Evolutionary conservation across 192 early-diverging fungal species (phyloP).

Genomic region (Endogone sp.): DNA sequence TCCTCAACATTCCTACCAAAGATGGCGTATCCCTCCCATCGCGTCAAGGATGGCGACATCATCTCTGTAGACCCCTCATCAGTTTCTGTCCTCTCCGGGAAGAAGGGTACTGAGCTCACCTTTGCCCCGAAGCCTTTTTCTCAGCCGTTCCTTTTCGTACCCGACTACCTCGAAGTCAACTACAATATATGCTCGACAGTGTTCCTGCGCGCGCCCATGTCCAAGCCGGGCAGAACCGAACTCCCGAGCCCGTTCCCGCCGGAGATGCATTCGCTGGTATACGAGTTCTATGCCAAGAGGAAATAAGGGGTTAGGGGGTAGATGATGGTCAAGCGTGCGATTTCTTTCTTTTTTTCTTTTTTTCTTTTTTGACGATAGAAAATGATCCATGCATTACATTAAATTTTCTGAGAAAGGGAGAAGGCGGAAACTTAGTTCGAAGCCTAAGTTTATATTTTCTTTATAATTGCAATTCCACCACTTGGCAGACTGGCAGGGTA

Average conservation of each 20-base stretch:
- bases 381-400: too few species aligned
- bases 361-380: too few species aligned
- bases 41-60: slow-evolving; percentile 83
- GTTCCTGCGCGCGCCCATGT: slow-evolving; percentile 85
- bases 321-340: too few species aligned
- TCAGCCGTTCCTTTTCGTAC: slow-evolving; percentile 94
- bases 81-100: slow-evolving; percentile 59
- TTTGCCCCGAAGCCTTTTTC: slow-evolving; percentile 71
- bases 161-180: slow-evolving; percentile 96
- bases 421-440: too few species aligned
- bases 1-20: too few species aligned
- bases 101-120: slow-evolving; percentile 46
- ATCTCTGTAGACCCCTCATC: slow-evolving; percentile 75
- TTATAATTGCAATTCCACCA: too few species aligned
- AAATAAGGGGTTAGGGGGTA: background rate
- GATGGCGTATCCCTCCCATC: slow-evolving; percentile 73
- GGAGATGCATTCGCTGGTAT: slow-evolving; percentile 84
- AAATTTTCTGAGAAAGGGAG: too few species aligned
- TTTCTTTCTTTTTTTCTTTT: too few species aligned
- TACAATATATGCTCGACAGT: slow-evolving; percentile 90
- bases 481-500: too few species aligned
- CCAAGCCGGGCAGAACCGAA: slow-evolving; percentile 80
- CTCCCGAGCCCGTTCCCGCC: slow-evolving; percentile 93
- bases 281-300: slow-evolving; percentile 77
- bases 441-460: too few species aligned